A percentile compares a stretch with the other conserved stretches of the same genome.
phyloP scores from a whole-genome alignment of 2,329 filamentous ascomycete species.

The Thielaviopsis punctulata region DNA sequence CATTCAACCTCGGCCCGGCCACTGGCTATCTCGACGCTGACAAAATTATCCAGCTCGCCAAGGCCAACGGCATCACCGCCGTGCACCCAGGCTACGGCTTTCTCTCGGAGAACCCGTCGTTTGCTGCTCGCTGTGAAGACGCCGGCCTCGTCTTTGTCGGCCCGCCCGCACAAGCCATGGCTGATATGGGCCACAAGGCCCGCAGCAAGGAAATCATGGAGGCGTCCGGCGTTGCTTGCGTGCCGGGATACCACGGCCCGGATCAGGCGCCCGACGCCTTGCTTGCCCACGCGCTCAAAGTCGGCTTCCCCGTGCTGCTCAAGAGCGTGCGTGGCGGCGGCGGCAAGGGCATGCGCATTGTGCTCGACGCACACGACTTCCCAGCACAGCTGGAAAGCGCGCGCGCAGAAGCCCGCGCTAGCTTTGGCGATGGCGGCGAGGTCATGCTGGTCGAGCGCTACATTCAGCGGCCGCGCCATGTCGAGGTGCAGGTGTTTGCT shows the following conservation, averaged over 20 bases:
- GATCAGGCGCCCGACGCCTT: constrained; percentile 54
- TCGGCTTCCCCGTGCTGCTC: constrained; percentile 52
- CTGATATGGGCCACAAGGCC: constrained; percentile 88
- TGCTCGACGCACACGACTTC: constrained; percentile 51
- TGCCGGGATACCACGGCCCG: constrained; percentile 82
- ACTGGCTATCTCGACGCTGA: constrained; percentile 87
- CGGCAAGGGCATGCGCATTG: constrained; percentile 72
- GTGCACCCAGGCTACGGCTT: constrained; percentile 96
- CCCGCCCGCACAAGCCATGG: constrained; percentile 63
- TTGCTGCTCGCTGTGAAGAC: constrained; percentile 74
- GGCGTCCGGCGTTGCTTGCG: constrained; percentile 83
- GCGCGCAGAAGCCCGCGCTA: constrained; percentile 55
- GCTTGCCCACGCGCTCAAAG: constrained; percentile 51
- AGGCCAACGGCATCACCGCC: constrained; percentile 70
- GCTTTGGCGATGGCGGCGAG: constrained; percentile 65
- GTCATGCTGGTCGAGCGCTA: constrained; percentile 77
- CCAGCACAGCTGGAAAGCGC: constrained; percentile 52
- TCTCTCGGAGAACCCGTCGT: constrained; percentile 80
- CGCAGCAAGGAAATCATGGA: constrained; percentile 95
- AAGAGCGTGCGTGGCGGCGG: constrained; percentile 72
- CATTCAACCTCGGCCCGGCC: constrained; percentile 66
- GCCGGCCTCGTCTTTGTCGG: constrained; percentile 91
- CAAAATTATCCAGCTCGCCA: constrained; percentile 76
- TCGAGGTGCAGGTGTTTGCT: constrained; percentile 83
- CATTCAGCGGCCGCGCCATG: constrained; percentile 61